Evolutionary conservation across 2,329 filamentous ascomycete genomes (phyloP).

Genomic region (Didymella segeticola): DNA sequence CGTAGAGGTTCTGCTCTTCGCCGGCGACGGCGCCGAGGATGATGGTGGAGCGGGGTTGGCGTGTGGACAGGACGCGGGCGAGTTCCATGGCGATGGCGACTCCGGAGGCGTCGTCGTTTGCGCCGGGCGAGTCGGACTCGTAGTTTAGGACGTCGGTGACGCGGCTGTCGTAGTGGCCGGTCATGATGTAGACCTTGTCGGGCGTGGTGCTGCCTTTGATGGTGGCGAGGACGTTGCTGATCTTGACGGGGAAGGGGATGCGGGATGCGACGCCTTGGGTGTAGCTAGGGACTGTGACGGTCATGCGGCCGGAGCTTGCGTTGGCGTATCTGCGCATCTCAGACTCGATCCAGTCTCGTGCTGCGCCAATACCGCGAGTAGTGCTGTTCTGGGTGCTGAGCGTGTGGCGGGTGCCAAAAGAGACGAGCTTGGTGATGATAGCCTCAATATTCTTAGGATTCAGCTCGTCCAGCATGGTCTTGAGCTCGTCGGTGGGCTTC

Average conservation of each 20-base stretch:
- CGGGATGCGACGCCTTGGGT: constrained; percentile 57
- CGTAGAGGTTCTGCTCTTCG: constrained; percentile 64
- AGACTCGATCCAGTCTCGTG: constrained; percentile 62
- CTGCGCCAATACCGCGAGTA: constrained; percentile 62
- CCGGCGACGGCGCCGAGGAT: constrained; percentile 64
- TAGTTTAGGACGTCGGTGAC: constrained; percentile 60
- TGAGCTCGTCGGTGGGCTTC: constrained; percentile 50
- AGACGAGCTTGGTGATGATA: constrained; percentile 61
- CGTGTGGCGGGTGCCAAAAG: constrained; percentile 65
- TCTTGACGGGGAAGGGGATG: constrained; percentile 59
- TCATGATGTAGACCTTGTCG: constrained; percentile 60
- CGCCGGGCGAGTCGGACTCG: constrained; percentile 61
- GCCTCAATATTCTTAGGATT: constrained; percentile 56
- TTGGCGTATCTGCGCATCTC: constrained; percentile 59
- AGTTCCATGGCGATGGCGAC: constrained; percentile 64
- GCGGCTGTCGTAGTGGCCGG: constrained; percentile 54
- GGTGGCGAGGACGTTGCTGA: constrained; percentile 59
- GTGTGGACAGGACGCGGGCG: constrained; percentile 59
- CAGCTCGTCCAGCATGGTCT: constrained; percentile 49
- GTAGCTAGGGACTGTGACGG: constrained; percentile 60
- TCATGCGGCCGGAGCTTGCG: constrained; percentile 58
- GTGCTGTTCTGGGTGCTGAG: constrained; percentile 60
- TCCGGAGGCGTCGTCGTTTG: constrained; percentile 65
- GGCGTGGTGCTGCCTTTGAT: constrained; percentile 59
- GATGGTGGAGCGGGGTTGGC: constrained; percentile 59